Base-by-base conservation (phyloP, 495 filamentous ascomycete genomes). In the Pseudomonodictys pantanalensis region DNA sequence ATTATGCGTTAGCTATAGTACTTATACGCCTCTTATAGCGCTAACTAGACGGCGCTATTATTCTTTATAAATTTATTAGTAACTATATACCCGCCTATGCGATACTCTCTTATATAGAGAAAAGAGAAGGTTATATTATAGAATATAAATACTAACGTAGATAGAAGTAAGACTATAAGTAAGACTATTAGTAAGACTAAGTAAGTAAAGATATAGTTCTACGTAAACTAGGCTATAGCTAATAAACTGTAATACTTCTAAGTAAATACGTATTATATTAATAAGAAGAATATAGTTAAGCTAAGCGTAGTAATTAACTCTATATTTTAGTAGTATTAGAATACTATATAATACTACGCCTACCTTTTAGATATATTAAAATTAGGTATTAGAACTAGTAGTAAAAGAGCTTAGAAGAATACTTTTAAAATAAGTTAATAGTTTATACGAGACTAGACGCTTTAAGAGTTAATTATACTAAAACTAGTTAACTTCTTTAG, bases 401-500 rank as follows among this genome's bases (percentile, higher is more conserved):
- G n/a, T 52, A 3, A 42, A 41, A 22, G 23, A 25, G 12, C 50
- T 17, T 63, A 45, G 60, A 35, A 63, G 58, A 11, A n/a, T 5
- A 54, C 50, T 9, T 58, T 63, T 45, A 29, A 45, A 35, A 52
- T 1, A 28, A 63, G 60, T 45, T 18, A 33, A 52, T 63, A 45
- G 60, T 56, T 60, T 24, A 60, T 50, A 32, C 49, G 49, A 28
- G 58, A 39, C 41, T 60, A 30, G 58, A 60, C 58, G 20, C 58
- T 60, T 45, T 39, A 60, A 54, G 58, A 60, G 38, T 50, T 60
- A 12, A 60, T 60, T 49, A 57, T 50, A 38, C 65, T 32, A 38
- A 49, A n/a, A 30, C 41, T 41, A 26, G 63, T 66, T 47, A 52
- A 66, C 26, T 68, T 68, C 54, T 68, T 68, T 38, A 54, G 52